phyloP scores from a whole-genome alignment of 2,329 filamentous ascomycete genomes.

The Trichophyton benhamiae region DNA sequence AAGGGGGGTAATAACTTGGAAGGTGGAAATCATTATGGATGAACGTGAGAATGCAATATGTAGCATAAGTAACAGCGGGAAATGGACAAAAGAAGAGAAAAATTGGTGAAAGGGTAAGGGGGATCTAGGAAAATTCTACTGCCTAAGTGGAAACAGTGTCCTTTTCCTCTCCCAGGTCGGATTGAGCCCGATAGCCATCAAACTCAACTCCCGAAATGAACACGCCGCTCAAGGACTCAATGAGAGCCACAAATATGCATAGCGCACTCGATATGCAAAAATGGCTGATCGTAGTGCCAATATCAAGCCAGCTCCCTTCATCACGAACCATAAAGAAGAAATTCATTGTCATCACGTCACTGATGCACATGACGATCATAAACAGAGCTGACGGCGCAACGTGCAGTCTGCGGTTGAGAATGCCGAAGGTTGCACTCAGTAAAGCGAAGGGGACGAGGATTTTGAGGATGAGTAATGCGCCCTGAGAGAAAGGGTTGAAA shows the following conservation, averaged over 20 bases:
- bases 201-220: slow-evolving; percentile 70
- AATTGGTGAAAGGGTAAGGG: neutral
- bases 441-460: slow-evolving; percentile 86
- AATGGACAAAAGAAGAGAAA: neutral
- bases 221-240: slow-evolving; percentile 74
- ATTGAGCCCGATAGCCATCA: slow-evolving; percentile 4
- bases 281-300: slow-evolving; percentile 90
- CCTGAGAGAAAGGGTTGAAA: slow-evolving; percentile 88
- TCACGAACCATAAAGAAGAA: slow-evolving; percentile 98
- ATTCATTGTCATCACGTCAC: slow-evolving; percentile 80
- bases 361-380: slow-evolving; percentile 85
- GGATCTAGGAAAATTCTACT: neutral
- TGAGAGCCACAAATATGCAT: slow-evolving; percentile 76
- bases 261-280: slow-evolving; percentile 84
- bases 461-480: slow-evolving; percentile 74
- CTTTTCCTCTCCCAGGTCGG: neutral
- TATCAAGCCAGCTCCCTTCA: slow-evolving; percentile 94
- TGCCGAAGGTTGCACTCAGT: slow-evolving; percentile 85
- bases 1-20: no score
- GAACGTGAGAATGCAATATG: no score
- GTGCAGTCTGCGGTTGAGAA: slow-evolving; percentile 71
- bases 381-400: slow-evolving; percentile 82
- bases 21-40: no score
- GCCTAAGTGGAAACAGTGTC: neutral
- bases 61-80: no score